Conservation (phyloP, 306 rosid genomes). For the Corylus heterophylla region DNA sequence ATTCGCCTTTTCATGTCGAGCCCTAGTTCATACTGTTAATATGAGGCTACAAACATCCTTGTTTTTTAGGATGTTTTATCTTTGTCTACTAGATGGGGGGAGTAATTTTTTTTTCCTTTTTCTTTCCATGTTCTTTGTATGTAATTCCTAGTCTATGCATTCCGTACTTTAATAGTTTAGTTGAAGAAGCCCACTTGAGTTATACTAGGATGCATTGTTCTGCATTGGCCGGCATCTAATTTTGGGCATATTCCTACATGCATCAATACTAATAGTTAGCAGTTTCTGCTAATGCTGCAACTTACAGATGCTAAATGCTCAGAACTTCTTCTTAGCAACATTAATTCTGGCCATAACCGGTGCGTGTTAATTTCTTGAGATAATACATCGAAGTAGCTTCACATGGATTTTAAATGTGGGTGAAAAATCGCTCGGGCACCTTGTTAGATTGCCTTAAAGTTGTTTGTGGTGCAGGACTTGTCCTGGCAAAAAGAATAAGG, state of each 20-base stretch:
- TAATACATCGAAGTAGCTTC: slow-evolving; percentile 12
- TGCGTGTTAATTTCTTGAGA: slow-evolving; percentile 13
- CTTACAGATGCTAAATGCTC: neutral
- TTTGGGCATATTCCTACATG: neutral
- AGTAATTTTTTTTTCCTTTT: neutral
- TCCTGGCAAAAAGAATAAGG: slow-evolving; percentile 46
- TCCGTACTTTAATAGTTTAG: neutral
- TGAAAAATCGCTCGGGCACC: slow-evolving; percentile 19
- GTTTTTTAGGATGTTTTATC: neutral
- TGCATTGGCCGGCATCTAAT: neutral
- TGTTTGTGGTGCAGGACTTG: slow-evolving; percentile 53
- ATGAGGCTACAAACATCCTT: neutral
- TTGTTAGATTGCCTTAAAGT: slow-evolving; percentile 24
- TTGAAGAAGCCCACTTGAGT: neutral
- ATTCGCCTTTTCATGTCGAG: neutral
- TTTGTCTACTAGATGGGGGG: neutral
- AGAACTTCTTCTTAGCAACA: neutral
- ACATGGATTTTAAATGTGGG: slow-evolving; percentile 15
- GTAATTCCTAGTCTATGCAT: neutral
- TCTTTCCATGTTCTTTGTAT: neutral
- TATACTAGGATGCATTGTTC: neutral
- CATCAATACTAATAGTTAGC: neutral
- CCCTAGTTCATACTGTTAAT: neutral
- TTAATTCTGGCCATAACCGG: neutral
- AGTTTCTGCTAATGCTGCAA: neutral